Evolutionary conservation across 1,284 basidiomycete genomes (phyloP), one percentile per base, ranked within the genome.

Genomic region (Earliella scabrosa): DNA sequence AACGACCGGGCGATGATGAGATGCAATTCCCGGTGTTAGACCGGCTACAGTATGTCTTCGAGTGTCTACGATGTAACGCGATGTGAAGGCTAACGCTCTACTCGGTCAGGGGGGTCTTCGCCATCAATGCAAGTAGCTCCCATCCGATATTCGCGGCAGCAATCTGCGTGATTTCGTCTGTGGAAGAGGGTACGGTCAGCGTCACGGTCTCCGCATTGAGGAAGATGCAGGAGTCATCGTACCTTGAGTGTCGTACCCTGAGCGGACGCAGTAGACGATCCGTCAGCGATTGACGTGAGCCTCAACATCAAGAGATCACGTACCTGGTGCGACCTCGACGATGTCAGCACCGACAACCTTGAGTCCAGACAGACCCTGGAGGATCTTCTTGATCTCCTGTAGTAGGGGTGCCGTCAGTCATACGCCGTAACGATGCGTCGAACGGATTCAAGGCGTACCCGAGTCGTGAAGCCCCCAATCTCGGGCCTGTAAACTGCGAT

Each of bases 331-430:
- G 50, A 77, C 75, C 56, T 77, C 75, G 32, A 77, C 75, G 24
- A 77, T 67, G 63, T 77, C 75, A n/a, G 73, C 71, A 8, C 75
- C 74, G 20, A 77, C 75, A 38, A 76, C 67, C 66, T 76, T 73
- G 44, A 77, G 70, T 38, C 73, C 73, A 1, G 69, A 60, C 1
- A 77, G 60, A 20, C 74, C 74, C 27, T 73, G 66, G 4, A 77
- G 65, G 54, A 75, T 75, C 52, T 72, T 72, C 61, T 74, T 71
- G 47, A 76, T 72, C 56, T 77, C 75, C 71, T 72, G 55, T 9
- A 26, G 16, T 29, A 23, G n/a, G 16, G 11, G n/a, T 13, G 29
- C 27, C 24, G 27, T 34, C 14, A 36, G 45, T 20, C 26, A 29
- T 6, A 7, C n/a, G 23, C 26, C 21, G 11, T 27, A 9, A 11